These are phyloP conservation scores for Nothophaeocryptopus gaeumannii DNA, from an alignment of 2,329 filamentous ascomycete species.

Conservation along the genomic window DNA sequence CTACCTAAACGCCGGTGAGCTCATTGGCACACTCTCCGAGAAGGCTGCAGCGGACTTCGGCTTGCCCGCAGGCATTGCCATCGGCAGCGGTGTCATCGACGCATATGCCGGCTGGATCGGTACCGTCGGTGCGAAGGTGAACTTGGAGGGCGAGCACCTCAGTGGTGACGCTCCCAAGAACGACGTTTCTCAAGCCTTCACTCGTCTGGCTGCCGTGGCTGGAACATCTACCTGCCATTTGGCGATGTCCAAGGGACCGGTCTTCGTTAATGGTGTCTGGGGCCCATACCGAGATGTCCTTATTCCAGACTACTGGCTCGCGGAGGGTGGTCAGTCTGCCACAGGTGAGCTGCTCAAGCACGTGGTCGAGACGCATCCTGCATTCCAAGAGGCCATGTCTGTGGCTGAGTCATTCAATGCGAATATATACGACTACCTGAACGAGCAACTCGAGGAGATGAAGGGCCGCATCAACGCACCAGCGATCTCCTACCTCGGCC, in stretches of 20 bases:
- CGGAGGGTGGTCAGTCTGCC: constrained; percentile 93
- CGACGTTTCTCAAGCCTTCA: constrained; percentile 89
- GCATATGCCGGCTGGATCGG: constrained; percentile 99
- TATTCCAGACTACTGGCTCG: constrained; percentile 90
- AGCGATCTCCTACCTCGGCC: constrained; percentile 76
- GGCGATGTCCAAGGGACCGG: constrained; percentile 87
- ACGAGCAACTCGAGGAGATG: constrained; percentile 78
- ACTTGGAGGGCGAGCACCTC: constrained; percentile 58
- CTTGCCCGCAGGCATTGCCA: constrained; percentile 79
- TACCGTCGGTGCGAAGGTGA: constrained; percentile 94
- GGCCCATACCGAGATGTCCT: constrained; percentile 94
- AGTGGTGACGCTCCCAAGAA: constrained; percentile 69
- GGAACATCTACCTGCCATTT: constrained; percentile 97
- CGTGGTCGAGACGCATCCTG: constrained; percentile 91
- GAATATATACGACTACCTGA: constrained; percentile 94
- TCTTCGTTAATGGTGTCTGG: constrained; percentile 96
- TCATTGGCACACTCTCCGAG: constrained; percentile 80
- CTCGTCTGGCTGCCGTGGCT: constrained; percentile 86
- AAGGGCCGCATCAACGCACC: constrained; percentile 67
- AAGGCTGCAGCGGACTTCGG: constrained; percentile 81
- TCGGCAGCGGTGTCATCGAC: constrained; percentile 95
- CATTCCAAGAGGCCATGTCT: constrained; percentile 75
- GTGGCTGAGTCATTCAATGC: constrained; percentile 77
- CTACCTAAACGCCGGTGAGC: constrained; percentile 87
- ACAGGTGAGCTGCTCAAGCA: constrained; percentile 93